Evolutionary conservation across 2,329 filamentous ascomycete genomes (phyloP).

Genomic region (Aspergillus novoparasiticus): DNA sequence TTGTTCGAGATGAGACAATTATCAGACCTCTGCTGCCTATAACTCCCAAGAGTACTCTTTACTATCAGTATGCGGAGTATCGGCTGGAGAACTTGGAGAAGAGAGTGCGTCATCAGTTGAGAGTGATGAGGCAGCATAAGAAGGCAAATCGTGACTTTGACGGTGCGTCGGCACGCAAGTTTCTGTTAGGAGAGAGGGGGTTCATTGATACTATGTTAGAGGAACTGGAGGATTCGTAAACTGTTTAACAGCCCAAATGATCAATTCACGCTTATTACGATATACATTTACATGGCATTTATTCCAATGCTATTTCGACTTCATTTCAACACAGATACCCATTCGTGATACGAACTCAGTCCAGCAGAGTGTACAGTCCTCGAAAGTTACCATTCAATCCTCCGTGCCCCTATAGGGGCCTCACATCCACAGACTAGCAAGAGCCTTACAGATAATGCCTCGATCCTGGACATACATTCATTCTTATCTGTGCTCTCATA

Average conservation of each 20-base stretch:
- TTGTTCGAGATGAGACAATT: constrained; percentile 61
- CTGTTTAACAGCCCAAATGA: not conserved
- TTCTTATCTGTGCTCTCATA: too few species aligned
- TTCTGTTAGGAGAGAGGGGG: not conserved
- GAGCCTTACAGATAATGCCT: too few species aligned
- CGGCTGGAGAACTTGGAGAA: constrained; percentile 65
- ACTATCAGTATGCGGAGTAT: constrained; percentile 64
- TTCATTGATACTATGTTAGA: not conserved
- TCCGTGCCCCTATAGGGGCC: not conserved
- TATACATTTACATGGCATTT: not conserved
- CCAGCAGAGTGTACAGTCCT: not conserved
- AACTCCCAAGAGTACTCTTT: constrained; percentile 58
- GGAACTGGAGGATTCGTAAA: not conserved
- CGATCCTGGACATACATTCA: too few species aligned
- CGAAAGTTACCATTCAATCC: not conserved
- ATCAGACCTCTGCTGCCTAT: constrained; percentile 64
- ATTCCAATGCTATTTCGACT: not conserved
- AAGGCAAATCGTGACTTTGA: not conserved
- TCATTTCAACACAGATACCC: not conserved
- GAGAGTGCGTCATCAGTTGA: constrained; percentile 32
- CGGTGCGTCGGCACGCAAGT: not conserved
- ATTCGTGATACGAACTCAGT: not conserved
- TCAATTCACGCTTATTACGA: not conserved
- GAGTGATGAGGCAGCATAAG: not conserved
- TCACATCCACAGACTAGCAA: too few species aligned